Percentiles rank a stretch among this genome's conserved stretches.
phyloP scores from a whole-genome alignment of 176 grass and related monocot species.

The Lolium rigidum region DNA sequence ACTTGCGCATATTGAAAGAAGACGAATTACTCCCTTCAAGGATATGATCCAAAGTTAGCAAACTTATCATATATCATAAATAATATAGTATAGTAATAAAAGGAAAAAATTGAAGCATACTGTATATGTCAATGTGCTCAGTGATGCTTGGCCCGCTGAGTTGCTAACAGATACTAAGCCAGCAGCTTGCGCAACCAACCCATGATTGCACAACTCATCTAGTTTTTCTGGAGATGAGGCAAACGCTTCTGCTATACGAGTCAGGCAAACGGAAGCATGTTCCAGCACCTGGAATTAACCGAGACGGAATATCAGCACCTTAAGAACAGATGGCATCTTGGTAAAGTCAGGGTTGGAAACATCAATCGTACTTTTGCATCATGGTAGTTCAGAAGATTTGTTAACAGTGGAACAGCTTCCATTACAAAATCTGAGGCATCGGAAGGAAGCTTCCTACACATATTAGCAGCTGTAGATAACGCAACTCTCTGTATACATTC shows the following conservation, averaged over 20 bases:
- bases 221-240: slow-evolving; percentile 73
- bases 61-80: slow-evolving; percentile 13
- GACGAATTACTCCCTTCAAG: slow-evolving; percentile 78
- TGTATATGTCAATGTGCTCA: slow-evolving; percentile 90
- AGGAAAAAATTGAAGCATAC: slow-evolving; percentile 37
- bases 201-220: slow-evolving; percentile 87
- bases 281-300: slow-evolving; percentile 68
- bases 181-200: slow-evolving; percentile 83
- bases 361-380: slow-evolving; percentile 71
- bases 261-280: slow-evolving; percentile 87
- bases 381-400: slow-evolving; percentile 89
- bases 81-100: background rate
- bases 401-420: slow-evolving; percentile 90
- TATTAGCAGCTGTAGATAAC: slow-evolving; percentile 92
- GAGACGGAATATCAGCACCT: slow-evolving; percentile 23
- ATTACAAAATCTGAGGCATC: slow-evolving; percentile 95
- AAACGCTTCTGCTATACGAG: slow-evolving; percentile 83
- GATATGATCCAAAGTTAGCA: slow-evolving; percentile 15
- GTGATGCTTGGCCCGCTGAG: slow-evolving; percentile 69
- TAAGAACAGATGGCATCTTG: slow-evolving; percentile 22
- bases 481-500: slow-evolving; percentile 72
- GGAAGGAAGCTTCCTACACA: slow-evolving; percentile 92
- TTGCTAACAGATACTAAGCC: slow-evolving; percentile 74
- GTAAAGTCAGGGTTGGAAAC: slow-evolving; percentile 31
- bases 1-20: slow-evolving; percentile 79